phyloP scores from a whole-genome alignment of 2,329 filamentous ascomycete species.

The Pseudogymnoascus sp. region DNA sequence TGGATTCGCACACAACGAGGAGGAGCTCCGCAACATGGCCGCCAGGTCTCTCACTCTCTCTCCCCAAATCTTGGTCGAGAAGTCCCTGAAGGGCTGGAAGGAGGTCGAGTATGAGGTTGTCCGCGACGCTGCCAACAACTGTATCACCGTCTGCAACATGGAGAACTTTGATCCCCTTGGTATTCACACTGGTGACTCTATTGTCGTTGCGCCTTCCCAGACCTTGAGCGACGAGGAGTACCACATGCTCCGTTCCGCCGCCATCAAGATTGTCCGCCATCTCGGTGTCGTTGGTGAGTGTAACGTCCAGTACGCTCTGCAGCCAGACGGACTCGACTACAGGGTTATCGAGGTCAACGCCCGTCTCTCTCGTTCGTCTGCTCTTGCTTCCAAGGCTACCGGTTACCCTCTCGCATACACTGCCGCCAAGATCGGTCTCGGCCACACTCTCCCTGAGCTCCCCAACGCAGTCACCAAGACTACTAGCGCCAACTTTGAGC shows the following conservation, averaged over 20 bases:
- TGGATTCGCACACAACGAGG: conserved; percentile 87
- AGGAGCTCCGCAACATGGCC: conserved; percentile 89
- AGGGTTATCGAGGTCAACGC: conserved; percentile 98
- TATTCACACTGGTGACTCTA: conserved; percentile 97
- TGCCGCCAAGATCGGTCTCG: conserved; percentile 94
- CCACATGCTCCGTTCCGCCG: conserved; percentile 95
- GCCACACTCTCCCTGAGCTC: conserved; percentile 88
- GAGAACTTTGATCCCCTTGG: conserved; percentile 97
- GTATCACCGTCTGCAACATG: conserved; percentile 97
- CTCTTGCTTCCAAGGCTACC: conserved; percentile 93
- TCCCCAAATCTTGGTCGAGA: conserved; percentile 95
- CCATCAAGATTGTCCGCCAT: conserved; percentile 97
- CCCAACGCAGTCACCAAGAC: conserved; percentile 98
- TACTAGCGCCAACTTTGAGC: conserved; percentile 97
- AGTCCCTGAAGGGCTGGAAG: conserved; percentile 99
- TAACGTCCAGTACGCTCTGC: conserved; percentile 95
- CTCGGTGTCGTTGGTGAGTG: conserved; percentile 96
- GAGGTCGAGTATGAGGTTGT: conserved; percentile 98
- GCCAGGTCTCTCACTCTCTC: conserved; percentile 87
- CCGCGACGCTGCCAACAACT: conserved; percentile 94
- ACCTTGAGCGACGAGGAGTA: conserved; percentile 98
- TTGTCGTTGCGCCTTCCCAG: conserved; percentile 94
- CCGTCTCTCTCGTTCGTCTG: conserved; percentile 93
- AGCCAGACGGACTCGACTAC: conserved; percentile 95
- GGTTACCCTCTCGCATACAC: conserved; percentile 97